These are phyloP conservation scores for Agaricus sinodeliciosus DNA, from an alignment of 768 basidiomycete genomes.

Conservation along the genomic window DNA sequence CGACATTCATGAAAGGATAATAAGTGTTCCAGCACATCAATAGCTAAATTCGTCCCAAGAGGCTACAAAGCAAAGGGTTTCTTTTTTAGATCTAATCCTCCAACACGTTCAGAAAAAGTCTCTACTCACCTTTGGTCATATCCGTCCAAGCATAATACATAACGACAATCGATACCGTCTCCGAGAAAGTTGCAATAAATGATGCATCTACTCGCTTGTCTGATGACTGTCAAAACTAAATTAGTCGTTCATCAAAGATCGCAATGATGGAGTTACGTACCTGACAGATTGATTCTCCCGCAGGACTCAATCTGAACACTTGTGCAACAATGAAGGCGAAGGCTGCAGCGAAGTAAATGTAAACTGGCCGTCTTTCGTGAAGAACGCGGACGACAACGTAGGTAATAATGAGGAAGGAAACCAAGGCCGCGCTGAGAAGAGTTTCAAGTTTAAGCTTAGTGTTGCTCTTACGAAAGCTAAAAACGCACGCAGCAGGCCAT, in stretches of 20 bases:
- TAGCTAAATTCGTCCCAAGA: slow-evolving; percentile 4
- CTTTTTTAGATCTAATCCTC: slow-evolving; percentile 13
- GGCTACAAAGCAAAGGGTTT: background rate
- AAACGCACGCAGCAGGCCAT: slow-evolving; percentile 67
- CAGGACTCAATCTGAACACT: slow-evolving; percentile 60
- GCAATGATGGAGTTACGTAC: slow-evolving; percentile 15
- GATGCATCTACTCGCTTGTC: slow-evolving; percentile 67
- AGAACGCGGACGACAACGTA: slow-evolving; percentile 65
- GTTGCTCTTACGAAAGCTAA: background rate
- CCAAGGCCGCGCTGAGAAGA: slow-evolving; percentile 45
- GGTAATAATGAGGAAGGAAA: slow-evolving; percentile 62
- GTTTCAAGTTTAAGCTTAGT: background rate
- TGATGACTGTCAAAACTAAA: slow-evolving; percentile 35
- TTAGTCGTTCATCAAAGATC: background rate
- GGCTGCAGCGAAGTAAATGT: slow-evolving; percentile 58
- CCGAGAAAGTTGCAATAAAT: slow-evolving; percentile 72
- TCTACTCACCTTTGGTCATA: slow-evolving; percentile 65
- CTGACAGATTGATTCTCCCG: slow-evolving; percentile 63
- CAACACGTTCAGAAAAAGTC: background rate
- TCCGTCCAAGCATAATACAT: slow-evolving; percentile 68
- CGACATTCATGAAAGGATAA: background rate
- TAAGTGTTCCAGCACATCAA: background rate
- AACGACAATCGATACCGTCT: slow-evolving; percentile 54
- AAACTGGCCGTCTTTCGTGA: slow-evolving; percentile 63
- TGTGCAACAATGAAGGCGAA: slow-evolving; percentile 66